Evolutionary conservation across 768 basidiomycete species (phyloP), one percentile per base, ranked within the genome.

Genomic region (Plicaturopsis crispa): DNA sequence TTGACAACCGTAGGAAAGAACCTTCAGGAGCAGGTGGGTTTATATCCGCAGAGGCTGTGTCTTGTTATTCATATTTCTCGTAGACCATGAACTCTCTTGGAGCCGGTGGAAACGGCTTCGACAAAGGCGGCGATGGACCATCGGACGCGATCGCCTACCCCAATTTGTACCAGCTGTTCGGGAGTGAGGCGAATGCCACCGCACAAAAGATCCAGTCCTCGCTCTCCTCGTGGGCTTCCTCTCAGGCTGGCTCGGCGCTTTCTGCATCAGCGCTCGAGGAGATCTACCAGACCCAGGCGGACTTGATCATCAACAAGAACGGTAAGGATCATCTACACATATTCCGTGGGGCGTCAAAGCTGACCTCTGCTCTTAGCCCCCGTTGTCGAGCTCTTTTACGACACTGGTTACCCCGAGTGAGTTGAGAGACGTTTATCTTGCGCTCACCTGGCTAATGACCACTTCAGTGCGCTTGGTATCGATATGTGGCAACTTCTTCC

Each of bases 401-500:
- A 68, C 43, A 62, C 63, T 13, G 67, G 67, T 2, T 72, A 55
- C 41, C 70, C 71, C 12, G 60, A 59, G 70, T 71, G 43, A 23
- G 66, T 55, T 17, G 8, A 39, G 23, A 31, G 14, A 16, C 11
- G 13, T 8, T 24, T 17, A 3, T 23, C 11, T 17, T 22, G 10
- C 14, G 5, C 38, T 41, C 13, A 28, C 14, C 26, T 43, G 21
- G 24, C 19, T 20, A 4, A 19, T 36, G 16, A 23, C 41, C 23
- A 33, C 14, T 39, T 16, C 38, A 71, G 69, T 35, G 61, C 54
- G 6, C 41, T 75, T 12, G 73, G 73, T 2, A 65, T 76, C 35
- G 58, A 63, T 40, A 61, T 67, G 55, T 78, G 75, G 74, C 64
- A 65, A 38, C 61, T 78, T 13, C 61, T 78, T 4, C 74, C 74